A percentile compares a stretch with the other conserved stretches of the same genome.
phyloP scores from a whole-genome alignment of 495 filamentous ascomycete genomes.

The Aspergillus diversus region DNA sequence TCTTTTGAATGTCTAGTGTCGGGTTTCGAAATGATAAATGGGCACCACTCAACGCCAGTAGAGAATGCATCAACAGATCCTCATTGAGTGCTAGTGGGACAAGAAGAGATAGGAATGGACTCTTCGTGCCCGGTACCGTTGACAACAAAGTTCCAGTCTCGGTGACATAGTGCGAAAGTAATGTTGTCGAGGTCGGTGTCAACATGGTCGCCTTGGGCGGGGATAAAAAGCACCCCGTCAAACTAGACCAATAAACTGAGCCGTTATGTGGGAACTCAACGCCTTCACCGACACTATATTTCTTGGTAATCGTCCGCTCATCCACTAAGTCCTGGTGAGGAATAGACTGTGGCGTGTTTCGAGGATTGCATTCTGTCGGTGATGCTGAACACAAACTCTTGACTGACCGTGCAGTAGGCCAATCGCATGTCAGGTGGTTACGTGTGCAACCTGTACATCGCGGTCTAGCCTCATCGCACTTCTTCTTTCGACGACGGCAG shows the following conservation, averaged over 20 bases:
- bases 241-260: neutral
- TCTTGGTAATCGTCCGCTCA: neutral
- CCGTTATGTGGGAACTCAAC: neutral
- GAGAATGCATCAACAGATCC: conserved; percentile 12
- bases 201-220: neutral
- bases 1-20: conserved; percentile 1
- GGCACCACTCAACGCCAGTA: conserved; percentile 14
- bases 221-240: neutral
- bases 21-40: conserved; percentile 6
- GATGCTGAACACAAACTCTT: conserved; percentile 5
- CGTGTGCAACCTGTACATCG: conserved; percentile 9
- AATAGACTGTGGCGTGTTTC: neutral
- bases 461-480: conserved; percentile 21
- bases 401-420: conserved; percentile 7
- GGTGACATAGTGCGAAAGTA: conserved; percentile 9
- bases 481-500: conserved; percentile 19
- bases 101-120: neutral
- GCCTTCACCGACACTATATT: neutral
- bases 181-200: neutral
- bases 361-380: neutral
- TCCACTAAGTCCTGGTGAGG: neutral
- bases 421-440: conserved; percentile 10
- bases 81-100: conserved; percentile 9
- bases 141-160: conserved; percentile 1
- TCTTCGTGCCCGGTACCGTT: conserved; percentile 1